Base-by-base conservation (phyloP, 495 filamentous ascomycete species). In the Xylaria longipes region DNA sequence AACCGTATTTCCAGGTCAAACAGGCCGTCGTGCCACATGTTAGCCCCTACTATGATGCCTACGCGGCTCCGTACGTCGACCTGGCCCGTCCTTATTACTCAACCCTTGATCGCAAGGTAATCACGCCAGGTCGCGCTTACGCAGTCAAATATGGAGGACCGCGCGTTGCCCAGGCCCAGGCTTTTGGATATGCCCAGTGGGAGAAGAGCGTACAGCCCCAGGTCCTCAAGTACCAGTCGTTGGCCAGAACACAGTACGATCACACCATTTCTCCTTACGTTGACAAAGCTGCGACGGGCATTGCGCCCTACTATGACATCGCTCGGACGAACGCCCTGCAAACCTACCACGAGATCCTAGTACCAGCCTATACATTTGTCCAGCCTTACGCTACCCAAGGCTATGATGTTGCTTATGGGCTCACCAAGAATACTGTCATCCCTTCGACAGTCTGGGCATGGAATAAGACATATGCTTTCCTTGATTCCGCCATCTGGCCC, bases 31-130 rank as follows among this genome's bases (percentile, higher is more conserved):
- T 87, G 35, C 96, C 97, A 9, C 90, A 96, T 77, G 73, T 97
- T 43, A 84, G 89, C 57, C 97, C 97, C 29, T 98, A 97, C 82
- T 98, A 97, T 78, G 84, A 95, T 71, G 76, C 86, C 41, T 97
- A 97, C 75, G 90, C 91, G 7, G 92, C 91, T 2, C 94, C 92
- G 15, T 94, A 97, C 74, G 88, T 97, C 61, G 88, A 94, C n/a
- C 76, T 87, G 31, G 91, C 87, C 33, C 87, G 88, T 41, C 94
- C 94, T 0, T 97, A 97, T 78, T 89, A 92, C 73, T 74, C 89
- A 15, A 83, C 85, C 2, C 78, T 94, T 72, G 89, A 96, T 71
- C 80, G 88, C 65, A 81, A 85, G 29, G 83, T 97, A 17, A 90
- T 92, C 75, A 85, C 87, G 5, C 96, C 93, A 8, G 85, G 86